Base-by-base conservation (phyloP, 73 alveolate species). In the Strombidium stylifer region DNA sequence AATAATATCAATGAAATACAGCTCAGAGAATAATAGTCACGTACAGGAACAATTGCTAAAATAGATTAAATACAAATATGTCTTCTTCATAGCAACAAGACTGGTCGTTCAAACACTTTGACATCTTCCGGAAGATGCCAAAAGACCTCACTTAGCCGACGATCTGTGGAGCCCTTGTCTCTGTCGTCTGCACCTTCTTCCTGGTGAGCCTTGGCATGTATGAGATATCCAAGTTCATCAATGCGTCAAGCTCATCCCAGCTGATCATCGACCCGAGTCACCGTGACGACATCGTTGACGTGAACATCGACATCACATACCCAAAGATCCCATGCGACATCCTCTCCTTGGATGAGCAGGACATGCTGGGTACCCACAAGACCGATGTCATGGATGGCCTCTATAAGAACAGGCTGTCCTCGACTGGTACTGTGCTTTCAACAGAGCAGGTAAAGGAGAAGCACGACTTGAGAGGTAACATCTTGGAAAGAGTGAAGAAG, bases 61-160 rank as follows among this genome's bases (percentile, higher is more conserved):
- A n/a, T n/a, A n/a, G n/a, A n/a, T n/a, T n/a, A n/a, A n/a, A n/a
- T n/a, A n/a, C n/a, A n/a, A n/a, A n/a, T n/a, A n/a, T n/a, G n/a
- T n/a, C n/a, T n/a, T n/a, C n/a, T n/a, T n/a, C n/a, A n/a, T n/a
- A n/a, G 75, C 70, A 74, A 39, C 6, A 56, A 64, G 68, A 74
- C 37, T 77, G 69, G 45, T 60, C 75, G 30, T 42, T 69, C 12
- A 64, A 69, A 65, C 56, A 57, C 44, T 16, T 80, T 7, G 91
- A 80, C 46, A 67, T 80, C 30, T 80, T 47, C 62, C 56, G 72
- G 45, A 42, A 68, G 61, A 61, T 89, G 59, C 97, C 99, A 7
- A 75, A 77, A 21, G 97, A 93, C 71, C 58, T 90, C 31, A 87
- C 97, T 12, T 97, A 91, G 69, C 95, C 97, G n/a, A 91, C 99